Base-by-base conservation (phyloP, 2,329 filamentous ascomycete genomes). In the Colletotrichum navitas region DNA sequence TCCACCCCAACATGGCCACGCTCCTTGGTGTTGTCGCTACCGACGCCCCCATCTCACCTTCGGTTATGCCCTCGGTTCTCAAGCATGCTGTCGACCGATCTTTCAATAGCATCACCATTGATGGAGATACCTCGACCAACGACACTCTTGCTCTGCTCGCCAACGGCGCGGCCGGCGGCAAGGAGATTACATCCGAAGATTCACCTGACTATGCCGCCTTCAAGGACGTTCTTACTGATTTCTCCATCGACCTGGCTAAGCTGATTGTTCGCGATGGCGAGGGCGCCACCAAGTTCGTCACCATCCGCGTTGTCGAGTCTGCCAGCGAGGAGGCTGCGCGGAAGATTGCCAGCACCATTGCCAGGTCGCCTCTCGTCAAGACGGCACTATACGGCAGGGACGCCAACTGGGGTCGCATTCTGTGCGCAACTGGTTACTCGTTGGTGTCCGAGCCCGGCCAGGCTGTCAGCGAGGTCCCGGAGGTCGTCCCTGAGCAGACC, bases 1-100 rank as follows among this genome's bases (percentile, higher is more conserved):
- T 99, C 81, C 95, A 98, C 79, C 96, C 96, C 59, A 98, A 99
- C 85, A 97, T 99, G 95, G 96, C 94, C 39, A 99, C 96, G 0
- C 89, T 98, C 43, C 90, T 99, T 45, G 94, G 94, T 65, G 92
- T 98, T 73, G 88, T 98, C 78, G 94, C 94, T 78, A 99, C 96
- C 18, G 96, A 99, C 77, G 95, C 92, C 0, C 93, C 94, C 39
- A 89, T 98, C 77, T 87, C 90, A 0, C 86, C 93, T 4, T 79
- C 82, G 0, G 87, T 92, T 12, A 89, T 98, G 71, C 89, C 91
- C 60, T 81, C 86, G 0, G 87, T 96, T 18, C 91, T 98, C 55
- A 90, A 87, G 70, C 85, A 90, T 75, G 93, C 95, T 55, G 91
- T 94, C 66, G 90, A 93, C 76, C 90, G 91, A 72, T 97, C 94